A percentile compares a stretch with the other conserved stretches of the same genome.
Evolutionary conservation across 1,284 basidiomycete genomes (phyloP).

Genomic region (Schizophyllum amplum): DNA sequence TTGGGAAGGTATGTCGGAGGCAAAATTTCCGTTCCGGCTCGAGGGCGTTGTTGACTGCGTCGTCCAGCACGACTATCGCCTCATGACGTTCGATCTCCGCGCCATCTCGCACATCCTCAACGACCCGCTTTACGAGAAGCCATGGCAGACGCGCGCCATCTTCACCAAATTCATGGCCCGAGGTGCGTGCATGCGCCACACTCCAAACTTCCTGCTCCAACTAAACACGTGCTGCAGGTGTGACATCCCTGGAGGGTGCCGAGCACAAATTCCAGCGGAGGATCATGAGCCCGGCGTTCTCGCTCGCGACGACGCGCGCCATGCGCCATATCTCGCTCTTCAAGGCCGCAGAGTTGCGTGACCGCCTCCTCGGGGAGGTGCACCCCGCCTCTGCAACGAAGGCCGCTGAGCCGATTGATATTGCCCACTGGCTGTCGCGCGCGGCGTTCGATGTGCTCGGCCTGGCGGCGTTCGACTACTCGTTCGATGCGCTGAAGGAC

Average conservation of each 20-base stretch:
- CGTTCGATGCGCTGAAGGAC: slow-evolving; percentile 37
- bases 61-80: slow-evolving; percentile 37
- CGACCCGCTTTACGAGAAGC: slow-evolving; percentile 42
- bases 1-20: slow-evolving; percentile 27
- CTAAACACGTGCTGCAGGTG: slow-evolving; percentile 22
- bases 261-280: slow-evolving; percentile 35
- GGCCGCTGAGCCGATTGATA: slow-evolving; percentile 25
- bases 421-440: slow-evolving; percentile 39
- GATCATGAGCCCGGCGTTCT: slow-evolving; percentile 41
- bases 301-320: slow-evolving; percentile 29
- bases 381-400: slow-evolving; percentile 17
- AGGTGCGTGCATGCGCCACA: slow-evolving; percentile 19
- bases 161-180: slow-evolving; percentile 40
- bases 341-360: slow-evolving; percentile 38
- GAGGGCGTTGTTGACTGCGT: slow-evolving; percentile 1
- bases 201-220: neutral
- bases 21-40: neutral
- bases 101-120: slow-evolving; percentile 40
- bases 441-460: slow-evolving; percentile 46
- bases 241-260: slow-evolving; percentile 41
- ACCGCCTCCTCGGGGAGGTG: slow-evolving; percentile 27
- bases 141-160: slow-evolving; percentile 43
- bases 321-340: slow-evolving; percentile 36
- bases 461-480: slow-evolving; percentile 40
- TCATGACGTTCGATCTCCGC: slow-evolving; percentile 44